Percentiles rank a stretch among this genome's conserved stretches.
Evolutionary conservation across 2,329 filamentous ascomycete genomes (phyloP).

Genomic region (Microdochium nivale): DNA sequence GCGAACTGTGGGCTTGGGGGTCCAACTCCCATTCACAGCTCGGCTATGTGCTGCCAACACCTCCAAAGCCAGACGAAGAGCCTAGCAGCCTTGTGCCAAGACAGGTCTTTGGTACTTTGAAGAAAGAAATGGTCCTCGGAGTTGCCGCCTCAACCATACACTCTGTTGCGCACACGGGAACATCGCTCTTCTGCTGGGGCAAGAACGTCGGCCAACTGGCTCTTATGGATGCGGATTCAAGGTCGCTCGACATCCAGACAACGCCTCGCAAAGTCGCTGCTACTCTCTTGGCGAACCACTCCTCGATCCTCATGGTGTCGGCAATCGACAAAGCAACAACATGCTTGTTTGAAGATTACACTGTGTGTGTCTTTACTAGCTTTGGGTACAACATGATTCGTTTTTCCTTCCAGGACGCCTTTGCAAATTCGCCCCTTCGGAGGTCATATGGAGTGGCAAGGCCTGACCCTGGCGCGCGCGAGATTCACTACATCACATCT

Average conservation of each 20-base stretch:
- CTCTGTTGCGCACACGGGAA: conserved; percentile 77
- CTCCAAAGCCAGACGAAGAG: conserved; percentile 65
- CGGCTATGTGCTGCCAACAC: conserved; percentile 68
- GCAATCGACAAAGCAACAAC: conserved; percentile 88
- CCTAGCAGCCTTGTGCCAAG: conserved; percentile 73
- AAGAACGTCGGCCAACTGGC: conserved; percentile 93
- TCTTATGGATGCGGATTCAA: conserved; percentile 88
- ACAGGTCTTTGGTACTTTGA: conserved; percentile 86
- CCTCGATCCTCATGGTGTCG: conserved; percentile 67
- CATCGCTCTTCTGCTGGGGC: conserved; percentile 84
- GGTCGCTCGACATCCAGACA: conserved; percentile 76
- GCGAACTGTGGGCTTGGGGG: conserved; percentile 94
- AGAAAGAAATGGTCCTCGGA: conserved; percentile 74
- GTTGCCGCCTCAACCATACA: conserved; percentile 85
- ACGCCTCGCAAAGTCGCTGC: conserved; percentile 82
- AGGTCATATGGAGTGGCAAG: conserved; percentile 47
- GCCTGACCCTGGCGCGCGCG: conserved; percentile 55
- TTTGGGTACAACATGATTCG: conserved; percentile 90
- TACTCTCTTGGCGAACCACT: conserved; percentile 60
- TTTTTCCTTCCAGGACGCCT: conserved; percentile 66
- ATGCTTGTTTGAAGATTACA: conserved; percentile 75
- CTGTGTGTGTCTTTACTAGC: conserved; percentile 90
- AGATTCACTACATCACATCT: conserved; percentile 68
- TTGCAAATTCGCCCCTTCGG: conserved; percentile 58
- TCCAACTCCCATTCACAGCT: conserved; percentile 79